These are phyloP conservation scores for Phytomonas sp. DNA, from an alignment of 208 protist species.

Conservation along the genomic window DNA sequence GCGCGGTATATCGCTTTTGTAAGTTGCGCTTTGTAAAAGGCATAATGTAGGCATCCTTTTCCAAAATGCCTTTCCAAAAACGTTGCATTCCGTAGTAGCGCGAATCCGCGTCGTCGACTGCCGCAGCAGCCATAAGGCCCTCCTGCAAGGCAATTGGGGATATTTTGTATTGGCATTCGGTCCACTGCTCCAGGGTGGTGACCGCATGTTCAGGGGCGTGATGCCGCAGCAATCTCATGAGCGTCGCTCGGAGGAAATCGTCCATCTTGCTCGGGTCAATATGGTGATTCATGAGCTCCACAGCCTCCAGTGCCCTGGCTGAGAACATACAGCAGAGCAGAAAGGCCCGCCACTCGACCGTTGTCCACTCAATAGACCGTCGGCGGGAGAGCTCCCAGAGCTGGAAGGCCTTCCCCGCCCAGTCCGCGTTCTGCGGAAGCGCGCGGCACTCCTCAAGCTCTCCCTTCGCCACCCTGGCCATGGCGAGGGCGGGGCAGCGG, in stretches of 20 bases:
- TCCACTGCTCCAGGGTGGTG: slow-evolving; percentile 35
- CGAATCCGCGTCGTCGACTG: slow-evolving; percentile 18
- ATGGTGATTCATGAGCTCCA: slow-evolving; percentile 43
- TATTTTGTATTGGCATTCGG: slow-evolving; percentile 14
- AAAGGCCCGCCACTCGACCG: slow-evolving; percentile 82
- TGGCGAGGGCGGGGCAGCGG: slow-evolving; percentile 55
- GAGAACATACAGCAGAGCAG: slow-evolving; percentile 81
- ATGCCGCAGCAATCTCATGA: slow-evolving; percentile 69
- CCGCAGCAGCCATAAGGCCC: slow-evolving; percentile 58
- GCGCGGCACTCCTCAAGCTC: slow-evolving; percentile 59
- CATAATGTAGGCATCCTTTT: slow-evolving; percentile 79
- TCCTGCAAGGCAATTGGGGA: slow-evolving; percentile 84
- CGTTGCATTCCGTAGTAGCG: slow-evolving; percentile 27
- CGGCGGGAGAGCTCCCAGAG: slow-evolving; percentile 56
- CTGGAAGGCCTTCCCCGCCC: slow-evolving; percentile 56
- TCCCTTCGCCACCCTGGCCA: slow-evolving; percentile 57
- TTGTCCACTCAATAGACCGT: slow-evolving; percentile 74
- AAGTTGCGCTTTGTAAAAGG: slow-evolving; percentile 72
- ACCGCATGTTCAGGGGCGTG: slow-evolving; percentile 48
- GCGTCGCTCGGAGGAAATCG: slow-evolving; percentile 76
- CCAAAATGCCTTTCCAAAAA: slow-evolving; percentile 44
- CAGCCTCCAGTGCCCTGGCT: slow-evolving; percentile 52
- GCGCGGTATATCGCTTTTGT: slow-evolving; percentile 27
- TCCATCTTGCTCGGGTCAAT: slow-evolving; percentile 48
- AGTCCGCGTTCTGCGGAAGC: slow-evolving; percentile 74